These are phyloP conservation scores for Pelargonium citronellum DNA, from an alignment of 441 rosid species.

Conservation along the genomic window DNA sequence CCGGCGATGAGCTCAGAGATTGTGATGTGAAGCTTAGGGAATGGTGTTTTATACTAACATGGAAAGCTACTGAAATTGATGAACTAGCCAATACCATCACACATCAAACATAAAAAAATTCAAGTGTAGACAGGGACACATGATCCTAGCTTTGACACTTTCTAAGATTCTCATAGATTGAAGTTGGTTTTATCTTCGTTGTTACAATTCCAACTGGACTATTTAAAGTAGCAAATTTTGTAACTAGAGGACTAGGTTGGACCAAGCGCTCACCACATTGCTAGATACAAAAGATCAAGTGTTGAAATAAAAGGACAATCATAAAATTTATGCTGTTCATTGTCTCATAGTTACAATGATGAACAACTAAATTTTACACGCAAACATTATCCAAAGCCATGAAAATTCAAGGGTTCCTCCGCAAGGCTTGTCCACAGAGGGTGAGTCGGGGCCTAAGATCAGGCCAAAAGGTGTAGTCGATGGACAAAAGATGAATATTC, in stretches of 20 bases:
- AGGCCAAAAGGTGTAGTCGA: too few relatives aligned
- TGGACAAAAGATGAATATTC: too few relatives aligned
- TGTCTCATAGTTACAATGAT: too few relatives aligned
- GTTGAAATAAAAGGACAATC: too few relatives aligned
- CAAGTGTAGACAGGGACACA: background rate
- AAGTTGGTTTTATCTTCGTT: background rate
- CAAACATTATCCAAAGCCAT: conserved; percentile 16
- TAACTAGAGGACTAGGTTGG: background rate
- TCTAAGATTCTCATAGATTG: background rate
- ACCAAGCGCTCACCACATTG: too few relatives aligned
- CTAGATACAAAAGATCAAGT: too few relatives aligned
- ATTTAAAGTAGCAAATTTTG: background rate
- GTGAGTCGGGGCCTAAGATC: too few relatives aligned
- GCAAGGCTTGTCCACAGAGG: background rate
- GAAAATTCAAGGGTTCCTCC: conserved; percentile 10
- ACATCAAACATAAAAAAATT: background rate
- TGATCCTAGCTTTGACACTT: background rate
- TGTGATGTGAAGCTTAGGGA: background rate
- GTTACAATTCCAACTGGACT: background rate
- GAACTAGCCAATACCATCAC: background rate
- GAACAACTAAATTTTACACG: background rate
- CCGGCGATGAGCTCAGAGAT: background rate
- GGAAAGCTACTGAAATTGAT: background rate
- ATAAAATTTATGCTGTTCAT: too few relatives aligned
- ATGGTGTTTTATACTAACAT: background rate